phyloP scores from a whole-genome alignment of 305 asterid genomes.

The Fraxinus nigra region DNA sequence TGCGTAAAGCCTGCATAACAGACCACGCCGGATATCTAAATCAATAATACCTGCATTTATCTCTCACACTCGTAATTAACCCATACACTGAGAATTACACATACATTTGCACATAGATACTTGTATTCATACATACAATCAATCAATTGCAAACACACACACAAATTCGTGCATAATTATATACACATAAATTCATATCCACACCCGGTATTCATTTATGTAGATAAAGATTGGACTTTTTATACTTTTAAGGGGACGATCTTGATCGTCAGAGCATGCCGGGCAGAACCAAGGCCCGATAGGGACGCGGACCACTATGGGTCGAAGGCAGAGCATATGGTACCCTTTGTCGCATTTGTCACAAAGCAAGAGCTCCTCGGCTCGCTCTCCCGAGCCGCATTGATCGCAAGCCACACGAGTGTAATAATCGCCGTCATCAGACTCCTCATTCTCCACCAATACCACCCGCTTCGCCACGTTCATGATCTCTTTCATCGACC shows the following conservation, averaged over 20 bases:
- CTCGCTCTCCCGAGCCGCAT: conserved; percentile 73
- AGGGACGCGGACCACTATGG: conserved; percentile 65
- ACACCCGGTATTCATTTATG: conserved; percentile 11
- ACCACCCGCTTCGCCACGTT: conserved; percentile 54
- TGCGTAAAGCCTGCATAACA: conserved; percentile 56
- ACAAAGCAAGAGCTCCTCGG: conserved; percentile 59
- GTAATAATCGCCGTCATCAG: conserved; percentile 27
- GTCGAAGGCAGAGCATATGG: conserved; percentile 73
- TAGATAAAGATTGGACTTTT: conserved; percentile 14
- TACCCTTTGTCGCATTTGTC: conserved; percentile 68
- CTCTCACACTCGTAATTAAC: conserved; percentile 14
- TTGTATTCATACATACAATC: background rate
- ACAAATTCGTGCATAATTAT: background rate
- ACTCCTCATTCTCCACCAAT: conserved; percentile 19
- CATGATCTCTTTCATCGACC: conserved; percentile 69
- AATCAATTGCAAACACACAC: background rate
- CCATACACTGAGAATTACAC: background rate
- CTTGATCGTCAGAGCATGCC: conserved; percentile 42
- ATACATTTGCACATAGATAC: background rate
- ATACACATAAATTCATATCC: background rate
- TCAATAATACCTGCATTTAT: background rate
- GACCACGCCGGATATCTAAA: background rate
- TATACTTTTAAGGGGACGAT: conserved; percentile 47
- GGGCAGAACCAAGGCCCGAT: conserved; percentile 71
- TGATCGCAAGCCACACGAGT: conserved; percentile 49